Evolutionary conservation across 2,329 filamentous ascomycete species (phyloP).

Genomic region (Pseudopyrenochaeta lycopersici): DNA sequence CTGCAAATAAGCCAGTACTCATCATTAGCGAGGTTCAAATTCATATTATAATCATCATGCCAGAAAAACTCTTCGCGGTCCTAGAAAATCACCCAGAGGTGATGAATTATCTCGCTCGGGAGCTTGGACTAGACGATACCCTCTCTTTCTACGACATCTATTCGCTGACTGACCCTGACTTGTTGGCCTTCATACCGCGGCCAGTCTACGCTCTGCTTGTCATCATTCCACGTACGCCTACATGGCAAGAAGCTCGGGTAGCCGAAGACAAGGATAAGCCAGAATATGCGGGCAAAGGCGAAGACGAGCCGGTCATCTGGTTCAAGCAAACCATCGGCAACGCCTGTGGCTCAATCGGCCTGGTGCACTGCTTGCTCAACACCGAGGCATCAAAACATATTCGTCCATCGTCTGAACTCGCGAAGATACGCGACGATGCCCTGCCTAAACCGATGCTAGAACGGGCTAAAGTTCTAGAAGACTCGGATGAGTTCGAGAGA

Average conservation of each 20-base stretch:
- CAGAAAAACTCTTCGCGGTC: conserved; percentile 39
- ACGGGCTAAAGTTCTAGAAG: conserved; percentile 62
- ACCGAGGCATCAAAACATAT: conserved; percentile 56
- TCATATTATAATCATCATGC: conserved; percentile 16
- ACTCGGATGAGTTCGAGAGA: conserved; percentile 55
- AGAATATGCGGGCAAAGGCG: conserved; percentile 58
- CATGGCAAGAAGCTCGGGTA: conserved; percentile 53
- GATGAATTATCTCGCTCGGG: conserved; percentile 59
- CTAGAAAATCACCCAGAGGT: conserved; percentile 65
- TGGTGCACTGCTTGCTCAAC: conserved; percentile 65
- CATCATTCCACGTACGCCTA: conserved; percentile 57
- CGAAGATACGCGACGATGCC: conserved; percentile 55
- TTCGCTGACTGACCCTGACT: conserved; percentile 60
- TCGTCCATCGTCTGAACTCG: conserved; percentile 53
- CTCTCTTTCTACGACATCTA: conserved; percentile 65
- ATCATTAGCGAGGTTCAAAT: not conserved
- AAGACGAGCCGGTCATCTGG: conserved; percentile 64
- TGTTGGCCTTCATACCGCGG: conserved; percentile 61
- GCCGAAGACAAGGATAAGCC: conserved; percentile 51
- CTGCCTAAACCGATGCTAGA: conserved; percentile 55
- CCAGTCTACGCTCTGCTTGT: conserved; percentile 64
- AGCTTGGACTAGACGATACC: conserved; percentile 57
- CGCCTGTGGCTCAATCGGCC: conserved; percentile 66
- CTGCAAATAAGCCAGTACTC: not conserved
- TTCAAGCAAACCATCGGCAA: conserved; percentile 67